These are phyloP conservation scores for Bolboschoenoplectus hybrid DNA, from an alignment of 202 grass and related monocot species.

Conservation along the genomic window DNA sequence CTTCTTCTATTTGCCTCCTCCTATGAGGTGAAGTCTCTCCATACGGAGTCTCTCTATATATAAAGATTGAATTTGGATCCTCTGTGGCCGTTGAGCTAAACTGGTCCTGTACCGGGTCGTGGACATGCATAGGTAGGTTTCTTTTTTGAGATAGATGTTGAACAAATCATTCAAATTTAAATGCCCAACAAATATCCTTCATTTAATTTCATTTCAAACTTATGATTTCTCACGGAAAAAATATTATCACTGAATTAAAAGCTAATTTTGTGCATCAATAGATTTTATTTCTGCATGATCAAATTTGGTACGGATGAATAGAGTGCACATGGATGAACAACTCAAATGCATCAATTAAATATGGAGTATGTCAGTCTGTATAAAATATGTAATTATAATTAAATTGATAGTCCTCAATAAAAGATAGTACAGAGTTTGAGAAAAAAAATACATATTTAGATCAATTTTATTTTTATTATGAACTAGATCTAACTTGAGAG, in stretches of 20 bases:
- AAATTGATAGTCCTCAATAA: not conserved
- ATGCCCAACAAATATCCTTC: too few species aligned
- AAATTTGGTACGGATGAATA: not conserved
- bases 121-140: not conserved
- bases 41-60: conserved; percentile 33
- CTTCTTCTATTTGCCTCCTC: conserved; percentile 49
- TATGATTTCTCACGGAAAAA: too few species aligned
- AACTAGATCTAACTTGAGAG: not conserved
- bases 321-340: not conserved
- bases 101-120: conserved; percentile 11
- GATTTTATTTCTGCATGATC: not conserved
- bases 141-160: too few species aligned
- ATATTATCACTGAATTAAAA: too few species aligned
- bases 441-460: not conserved
- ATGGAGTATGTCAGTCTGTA: conserved; percentile 1
- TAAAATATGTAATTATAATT: not conserved
- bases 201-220: too few species aligned
- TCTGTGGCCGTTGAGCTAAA: not conserved
- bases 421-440: not conserved
- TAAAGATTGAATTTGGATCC: conserved; percentile 27
- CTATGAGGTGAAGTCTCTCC: conserved; percentile 31
- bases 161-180: too few species aligned
- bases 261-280: not conserved
- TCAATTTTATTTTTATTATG: not conserved
- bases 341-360: not conserved